These are phyloP conservation scores for Pigoraptor vietnamica DNA, from an alignment of 78 protist genomes.

Conservation along the genomic window DNA sequence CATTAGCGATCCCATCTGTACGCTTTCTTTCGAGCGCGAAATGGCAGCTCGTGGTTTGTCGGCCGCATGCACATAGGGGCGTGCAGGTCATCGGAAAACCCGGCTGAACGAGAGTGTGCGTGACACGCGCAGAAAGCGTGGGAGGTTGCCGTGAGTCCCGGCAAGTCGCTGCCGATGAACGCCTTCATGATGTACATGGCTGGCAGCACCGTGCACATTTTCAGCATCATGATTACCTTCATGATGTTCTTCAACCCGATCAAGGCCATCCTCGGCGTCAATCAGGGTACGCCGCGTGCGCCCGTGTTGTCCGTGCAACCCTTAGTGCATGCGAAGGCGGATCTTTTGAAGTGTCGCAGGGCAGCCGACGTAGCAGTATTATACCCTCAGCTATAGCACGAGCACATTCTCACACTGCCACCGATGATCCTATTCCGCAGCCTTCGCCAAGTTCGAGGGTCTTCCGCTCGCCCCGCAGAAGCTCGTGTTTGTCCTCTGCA, in stretches of 20 bases:
- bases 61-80: too few relatives aligned
- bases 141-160: not conserved
- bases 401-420: not conserved
- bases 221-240: not conserved
- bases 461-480: not conserved
- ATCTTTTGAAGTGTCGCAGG: too few relatives aligned
- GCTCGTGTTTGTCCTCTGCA: not conserved
- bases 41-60: too few relatives aligned
- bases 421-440: not conserved
- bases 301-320: not conserved
- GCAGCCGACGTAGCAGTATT: too few relatives aligned
- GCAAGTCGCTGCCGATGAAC: not conserved
- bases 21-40: not conserved
- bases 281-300: not conserved
- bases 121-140: constrained; percentile 7
- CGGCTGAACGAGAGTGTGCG: too few relatives aligned
- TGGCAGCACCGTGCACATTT: not conserved
- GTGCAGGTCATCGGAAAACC: too few relatives aligned
- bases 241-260: not conserved
- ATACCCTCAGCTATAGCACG: too few relatives aligned
- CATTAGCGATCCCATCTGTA: not conserved
- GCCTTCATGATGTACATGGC: not conserved
- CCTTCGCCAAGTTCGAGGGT: not conserved
- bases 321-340: too few relatives aligned
- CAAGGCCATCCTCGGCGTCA: not conserved